Percentiles rank a stretch among this genome's conserved stretches.
phyloP scores from a whole-genome alignment of 345 rosid genomes.

The Conringia planisiliqua region DNA sequence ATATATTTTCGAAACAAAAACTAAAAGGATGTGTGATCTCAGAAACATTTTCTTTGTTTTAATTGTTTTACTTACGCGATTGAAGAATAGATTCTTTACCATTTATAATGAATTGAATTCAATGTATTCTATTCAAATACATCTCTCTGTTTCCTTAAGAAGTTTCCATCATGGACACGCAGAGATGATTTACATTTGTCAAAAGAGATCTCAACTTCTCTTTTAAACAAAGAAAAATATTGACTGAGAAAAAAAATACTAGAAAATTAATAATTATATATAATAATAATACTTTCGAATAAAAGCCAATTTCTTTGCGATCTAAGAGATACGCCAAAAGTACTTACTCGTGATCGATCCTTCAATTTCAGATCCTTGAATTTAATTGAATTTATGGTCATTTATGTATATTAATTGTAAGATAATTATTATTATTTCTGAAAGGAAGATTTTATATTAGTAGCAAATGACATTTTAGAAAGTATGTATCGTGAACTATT shows the following conservation, averaged over 20 bases:
- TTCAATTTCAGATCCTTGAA: not conserved
- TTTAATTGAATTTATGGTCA: not conserved
- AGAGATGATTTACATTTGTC: not conserved
- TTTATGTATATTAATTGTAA: not conserved
- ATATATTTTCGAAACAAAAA: not conserved
- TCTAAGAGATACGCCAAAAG: not conserved
- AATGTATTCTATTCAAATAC: not conserved
- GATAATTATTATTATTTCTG: not conserved
- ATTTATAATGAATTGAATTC: conserved; percentile 3
- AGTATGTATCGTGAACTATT: not conserved
- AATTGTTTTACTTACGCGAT: not conserved
- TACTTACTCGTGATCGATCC: not conserved
- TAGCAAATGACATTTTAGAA: not conserved
- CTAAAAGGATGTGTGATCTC: not conserved
- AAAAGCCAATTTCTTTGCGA: not conserved
- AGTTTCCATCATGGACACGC: not conserved
- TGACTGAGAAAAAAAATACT: too few species aligned
- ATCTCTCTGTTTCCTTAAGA: not conserved
- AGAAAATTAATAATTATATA: not conserved
- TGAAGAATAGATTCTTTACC: conserved; percentile 7
- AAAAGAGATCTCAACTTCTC: not conserved
- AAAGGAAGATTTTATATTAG: conserved; percentile 2
- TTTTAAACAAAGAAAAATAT: not conserved
- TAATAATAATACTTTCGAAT: not conserved
- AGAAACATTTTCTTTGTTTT: not conserved